Base-by-base conservation (phyloP, 2,329 filamentous ascomycete genomes). In the Coniella vitis region DNA sequence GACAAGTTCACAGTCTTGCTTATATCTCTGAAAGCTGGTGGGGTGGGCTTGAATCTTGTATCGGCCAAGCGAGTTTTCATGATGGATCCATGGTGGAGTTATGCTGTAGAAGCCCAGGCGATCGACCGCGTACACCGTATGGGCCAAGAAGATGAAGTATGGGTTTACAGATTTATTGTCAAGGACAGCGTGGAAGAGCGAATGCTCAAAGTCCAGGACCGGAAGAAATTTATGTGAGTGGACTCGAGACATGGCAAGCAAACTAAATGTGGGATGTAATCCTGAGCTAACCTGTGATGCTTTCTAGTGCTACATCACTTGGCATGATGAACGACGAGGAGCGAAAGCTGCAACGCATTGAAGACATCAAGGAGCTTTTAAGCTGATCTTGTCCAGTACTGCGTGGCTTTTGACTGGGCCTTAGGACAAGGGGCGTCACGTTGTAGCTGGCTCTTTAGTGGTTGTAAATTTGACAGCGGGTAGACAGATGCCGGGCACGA, bases 11-110 rank as follows among this genome's bases (percentile, higher is more conserved):
- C 78, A 2, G 79, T 98, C 1, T 71, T 98, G 4, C 73, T 98
- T 2, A 78, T 98, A 45, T 91, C 85, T 58, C 72, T 98, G 48
- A 79, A 89, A 17, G 93, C 94, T 0, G 93, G 94, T 4, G 94
- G 93, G 20, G 93, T 98, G 0, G 93, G 93, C 0, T 73, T 98
- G 38, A 98, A 98, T 62, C 68, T 98, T 53, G 97, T 91, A 0
- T 84, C 83, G 56, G 93, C 93, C 5, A 88, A 84, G 55, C 75
- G 87, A 47, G 94, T 98, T 4, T 98, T 86, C 70, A 94, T 98
- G 87, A 97, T 98, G 93, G 93, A 98, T 66, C 93, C 93, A 0
- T 98, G 93, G 93, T 98, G 93, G 93, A 94, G 87, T 62, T 98
- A 91, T 66, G 90, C 93, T 0, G 84, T 97, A 12, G 93, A 98